Evolutionary conservation across 179 eudicot genomes (phyloP).

Genomic region (Silene vulgaris): DNA sequence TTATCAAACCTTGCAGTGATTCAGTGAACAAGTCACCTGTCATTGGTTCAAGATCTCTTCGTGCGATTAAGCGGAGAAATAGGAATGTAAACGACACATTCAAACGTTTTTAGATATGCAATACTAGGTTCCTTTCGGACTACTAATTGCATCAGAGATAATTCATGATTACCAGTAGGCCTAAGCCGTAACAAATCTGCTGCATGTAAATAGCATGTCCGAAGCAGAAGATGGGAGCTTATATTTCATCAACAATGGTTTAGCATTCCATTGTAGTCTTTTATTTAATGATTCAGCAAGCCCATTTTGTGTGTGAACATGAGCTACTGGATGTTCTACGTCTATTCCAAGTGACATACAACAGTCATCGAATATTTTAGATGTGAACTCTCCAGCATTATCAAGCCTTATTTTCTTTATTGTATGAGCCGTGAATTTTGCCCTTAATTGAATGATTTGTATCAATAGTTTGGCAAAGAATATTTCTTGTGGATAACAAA

Average conservation of each 20-base stretch:
- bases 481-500: constrained; percentile 1
- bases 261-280: constrained; percentile 3
- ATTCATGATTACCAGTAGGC: constrained; percentile 11
- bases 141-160: not conserved
- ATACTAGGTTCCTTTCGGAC: constrained; percentile 10
- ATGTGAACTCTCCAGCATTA: constrained; percentile 8
- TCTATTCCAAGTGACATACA: no score
- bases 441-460: constrained; percentile 13
- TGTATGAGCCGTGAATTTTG: not conserved
- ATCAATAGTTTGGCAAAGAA: constrained; percentile 9
- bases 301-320: no score
- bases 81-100: no score
- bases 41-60: constrained; percentile 6
- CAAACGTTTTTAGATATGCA: no score
- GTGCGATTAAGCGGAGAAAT: no score
- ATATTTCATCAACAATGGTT: constrained; percentile 5
- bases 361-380: constrained; percentile 1
- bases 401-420: constrained; percentile 9
- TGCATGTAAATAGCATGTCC: constrained; percentile 17
- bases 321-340: no score
- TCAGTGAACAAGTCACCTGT: constrained; percentile 13
- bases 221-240: not conserved
- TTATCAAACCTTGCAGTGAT: constrained; percentile 4
- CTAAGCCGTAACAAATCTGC: constrained; percentile 8
- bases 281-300: not conserved